phyloP scores from a whole-genome alignment of 495 filamentous ascomycete species.

The Collariella sp. region DNA sequence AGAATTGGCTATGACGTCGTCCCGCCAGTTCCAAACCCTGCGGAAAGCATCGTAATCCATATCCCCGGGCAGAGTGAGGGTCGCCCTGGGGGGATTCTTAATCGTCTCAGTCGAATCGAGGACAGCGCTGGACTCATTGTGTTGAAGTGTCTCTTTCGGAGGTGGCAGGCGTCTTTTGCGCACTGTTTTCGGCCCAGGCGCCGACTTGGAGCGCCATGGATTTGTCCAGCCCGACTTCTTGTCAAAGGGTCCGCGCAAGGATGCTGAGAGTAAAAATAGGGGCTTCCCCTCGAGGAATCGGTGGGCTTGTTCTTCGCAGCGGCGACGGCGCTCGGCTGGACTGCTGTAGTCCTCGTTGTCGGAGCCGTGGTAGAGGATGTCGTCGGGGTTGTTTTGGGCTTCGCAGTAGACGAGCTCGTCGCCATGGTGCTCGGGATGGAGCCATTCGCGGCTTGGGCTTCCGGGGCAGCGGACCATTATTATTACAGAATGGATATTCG shows the following conservation, averaged over 20 bases:
- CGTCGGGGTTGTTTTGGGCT: slow-evolving; percentile 27
- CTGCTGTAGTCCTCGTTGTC: slow-evolving; percentile 48
- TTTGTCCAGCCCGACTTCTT: slow-evolving; percentile 50
- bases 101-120: slow-evolving; percentile 22
- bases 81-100: slow-evolving; percentile 1
- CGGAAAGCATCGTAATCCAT: slow-evolving; percentile 6
- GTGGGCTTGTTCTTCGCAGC: slow-evolving; percentile 51
- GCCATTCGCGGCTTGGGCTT: slow-evolving; percentile 7
- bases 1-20: slow-evolving; percentile 5
- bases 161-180: neutral
- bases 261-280: slow-evolving; percentile 53
- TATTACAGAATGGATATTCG: neutral
- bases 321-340: slow-evolving; percentile 43
- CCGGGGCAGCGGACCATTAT: slow-evolving; percentile 5
- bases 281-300: slow-evolving; percentile 51
- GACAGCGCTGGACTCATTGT: slow-evolving; percentile 1
- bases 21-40: slow-evolving; percentile 16
- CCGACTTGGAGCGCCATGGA: slow-evolving; percentile 44
- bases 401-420: slow-evolving; percentile 39
- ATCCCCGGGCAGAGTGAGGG: neutral
- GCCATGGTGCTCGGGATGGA: slow-evolving; percentile 16
- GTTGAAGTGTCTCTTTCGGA: neutral
- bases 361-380: slow-evolving; percentile 44
- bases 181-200: neutral
- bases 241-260: slow-evolving; percentile 55